A percentile compares a stretch with the other conserved stretches of the same genome.
These are phyloP conservation scores for Fusarium odoratissimum DNA, from an alignment of 2,329 filamentous ascomycete species.

Conservation along the genomic window DNA sequence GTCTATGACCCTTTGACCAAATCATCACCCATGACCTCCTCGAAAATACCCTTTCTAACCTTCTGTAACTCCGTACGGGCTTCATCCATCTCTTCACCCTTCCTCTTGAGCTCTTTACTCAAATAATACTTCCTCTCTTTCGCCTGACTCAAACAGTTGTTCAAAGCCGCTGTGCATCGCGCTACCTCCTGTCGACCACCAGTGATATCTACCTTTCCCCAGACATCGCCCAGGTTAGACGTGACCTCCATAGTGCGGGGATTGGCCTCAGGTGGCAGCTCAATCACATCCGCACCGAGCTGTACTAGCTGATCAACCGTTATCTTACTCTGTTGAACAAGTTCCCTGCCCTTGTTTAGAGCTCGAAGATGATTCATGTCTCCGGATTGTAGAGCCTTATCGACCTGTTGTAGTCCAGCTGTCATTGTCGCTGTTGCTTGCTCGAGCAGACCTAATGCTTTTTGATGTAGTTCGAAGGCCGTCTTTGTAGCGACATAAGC, in stretches of 20 bases:
- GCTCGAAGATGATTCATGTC: conserved; percentile 38
- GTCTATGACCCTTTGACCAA: conserved; percentile 11
- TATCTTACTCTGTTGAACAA: conserved; percentile 19
- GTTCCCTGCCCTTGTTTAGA: conserved; percentile 28
- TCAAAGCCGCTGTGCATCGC: conserved; percentile 49
- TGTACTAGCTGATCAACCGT: conserved; percentile 25
- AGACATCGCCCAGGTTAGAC: conserved; percentile 57
- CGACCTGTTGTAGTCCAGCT: conserved; percentile 52
- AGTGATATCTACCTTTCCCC: conserved; percentile 64
- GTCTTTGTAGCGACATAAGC: conserved; percentile 53
- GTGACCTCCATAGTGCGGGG: conserved; percentile 53
- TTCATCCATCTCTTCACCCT: conserved; percentile 47
- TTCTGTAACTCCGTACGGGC: conserved; percentile 56
- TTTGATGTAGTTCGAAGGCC: conserved; percentile 54
- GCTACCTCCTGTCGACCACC: conserved; percentile 53
- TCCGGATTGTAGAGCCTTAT: conserved; percentile 55
- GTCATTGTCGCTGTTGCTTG: conserved; percentile 52
- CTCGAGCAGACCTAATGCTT: conserved; percentile 55
- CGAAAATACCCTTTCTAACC: conserved; percentile 55
- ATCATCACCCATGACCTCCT: conserved; percentile 26
- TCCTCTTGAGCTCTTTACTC: conserved; percentile 47
- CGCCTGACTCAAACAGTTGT: conserved; percentile 48
- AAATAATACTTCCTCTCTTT: conserved; percentile 47
- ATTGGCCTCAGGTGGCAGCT: conserved; percentile 53
- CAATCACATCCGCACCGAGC: conserved; percentile 19